phyloP scores from a whole-genome alignment of 305 asterid species.

The Stenogyne calaminthoides region DNA sequence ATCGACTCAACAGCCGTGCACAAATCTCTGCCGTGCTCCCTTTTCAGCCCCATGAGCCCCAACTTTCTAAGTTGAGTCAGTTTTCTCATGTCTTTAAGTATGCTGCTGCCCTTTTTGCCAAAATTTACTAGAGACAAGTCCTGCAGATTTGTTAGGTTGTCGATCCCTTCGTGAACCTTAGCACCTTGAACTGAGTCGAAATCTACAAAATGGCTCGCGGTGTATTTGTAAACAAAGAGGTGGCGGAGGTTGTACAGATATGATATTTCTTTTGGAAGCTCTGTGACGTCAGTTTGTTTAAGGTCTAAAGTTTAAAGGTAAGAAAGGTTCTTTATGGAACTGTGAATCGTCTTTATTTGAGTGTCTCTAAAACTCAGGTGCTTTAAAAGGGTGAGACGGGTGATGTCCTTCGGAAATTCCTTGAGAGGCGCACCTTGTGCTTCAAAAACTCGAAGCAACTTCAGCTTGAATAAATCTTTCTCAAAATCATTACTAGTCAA shows the following conservation, averaged over 20 bases:
- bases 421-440: constrained; percentile 34
- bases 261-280: neutral
- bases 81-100: constrained; percentile 29
- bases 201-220: neutral
- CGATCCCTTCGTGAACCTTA: no score
- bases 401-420: neutral
- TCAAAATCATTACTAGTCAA: neutral
- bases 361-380: constrained; percentile 35
- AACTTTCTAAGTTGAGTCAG: constrained; percentile 37
- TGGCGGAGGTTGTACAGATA: constrained; percentile 37
- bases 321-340: constrained; percentile 32
- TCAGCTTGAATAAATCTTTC: neutral
- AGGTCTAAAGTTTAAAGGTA: constrained; percentile 48
- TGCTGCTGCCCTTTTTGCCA: neutral
- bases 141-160: constrained; percentile 8
- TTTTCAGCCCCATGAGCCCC: constrained; percentile 33
- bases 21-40: constrained; percentile 30
- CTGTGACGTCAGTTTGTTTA: neutral
- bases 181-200: constrained; percentile 10
- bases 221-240: constrained; percentile 34
- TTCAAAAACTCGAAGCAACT: constrained; percentile 33
- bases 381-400: constrained; percentile 33
- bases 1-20: constrained; percentile 31
- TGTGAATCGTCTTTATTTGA: neutral
- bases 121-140: constrained; percentile 29